These are phyloP conservation scores for Wallacemonas sp. DNA, from an alignment of 208 protist genomes.

Conservation along the genomic window DNA sequence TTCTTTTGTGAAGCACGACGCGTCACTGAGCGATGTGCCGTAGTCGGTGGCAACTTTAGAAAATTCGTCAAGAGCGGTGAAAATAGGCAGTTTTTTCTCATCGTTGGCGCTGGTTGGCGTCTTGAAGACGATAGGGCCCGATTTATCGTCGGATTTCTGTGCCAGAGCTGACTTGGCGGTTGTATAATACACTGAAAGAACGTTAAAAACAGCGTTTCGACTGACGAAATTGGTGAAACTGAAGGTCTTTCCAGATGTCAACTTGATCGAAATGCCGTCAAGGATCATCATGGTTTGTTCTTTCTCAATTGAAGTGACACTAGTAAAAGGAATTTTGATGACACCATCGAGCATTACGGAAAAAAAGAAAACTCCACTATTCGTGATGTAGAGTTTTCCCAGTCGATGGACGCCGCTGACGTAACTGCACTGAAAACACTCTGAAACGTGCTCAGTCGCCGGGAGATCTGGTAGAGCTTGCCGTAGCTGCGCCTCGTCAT, in stretches of 20 bases:
- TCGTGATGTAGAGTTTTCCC: slow-evolving; percentile 58
- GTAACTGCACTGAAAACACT: slow-evolving; percentile 59
- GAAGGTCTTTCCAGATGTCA: slow-evolving; percentile 27
- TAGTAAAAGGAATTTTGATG: slow-evolving; percentile 41
- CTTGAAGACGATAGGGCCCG: slow-evolving; percentile 25
- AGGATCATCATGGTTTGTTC: slow-evolving; percentile 59
- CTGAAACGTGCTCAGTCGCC: slow-evolving; percentile 30
- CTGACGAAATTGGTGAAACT: slow-evolving; percentile 64
- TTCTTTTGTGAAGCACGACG: slow-evolving; percentile 51
- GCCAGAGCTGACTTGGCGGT: slow-evolving; percentile 8
- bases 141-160: background rate
- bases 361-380: slow-evolving; percentile 51
- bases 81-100: slow-evolving; percentile 42
- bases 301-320: slow-evolving; percentile 51
- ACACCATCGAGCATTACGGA: slow-evolving; percentile 46
- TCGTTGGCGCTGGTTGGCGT: slow-evolving; percentile 44
- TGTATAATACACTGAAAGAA: slow-evolving; percentile 25
- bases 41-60: slow-evolving; percentile 57
- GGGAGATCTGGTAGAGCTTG: slow-evolving; percentile 43
- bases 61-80: slow-evolving; percentile 47
- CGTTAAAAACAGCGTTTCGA: slow-evolving; percentile 48
- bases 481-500: slow-evolving; percentile 23
- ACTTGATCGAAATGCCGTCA: slow-evolving; percentile 44
- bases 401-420: slow-evolving; percentile 46
- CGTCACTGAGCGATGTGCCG: slow-evolving; percentile 50